phyloP scores from a whole-genome alignment of 2,329 filamentous ascomycete genomes.

The Chalaropsis ovoidea region DNA sequence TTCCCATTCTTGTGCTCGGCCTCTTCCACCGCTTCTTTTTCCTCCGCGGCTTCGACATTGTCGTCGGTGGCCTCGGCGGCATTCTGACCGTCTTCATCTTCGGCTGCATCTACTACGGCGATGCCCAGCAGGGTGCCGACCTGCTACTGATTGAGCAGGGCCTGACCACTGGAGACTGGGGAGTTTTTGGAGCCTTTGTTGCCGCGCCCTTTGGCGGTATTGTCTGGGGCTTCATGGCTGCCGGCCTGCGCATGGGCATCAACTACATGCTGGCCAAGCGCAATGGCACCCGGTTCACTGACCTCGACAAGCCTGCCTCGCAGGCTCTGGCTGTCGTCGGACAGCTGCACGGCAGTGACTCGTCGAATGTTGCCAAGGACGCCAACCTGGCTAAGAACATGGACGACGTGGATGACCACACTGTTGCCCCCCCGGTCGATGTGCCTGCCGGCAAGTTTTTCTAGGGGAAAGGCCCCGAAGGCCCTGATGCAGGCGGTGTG shows the following conservation, averaged over 20 bases:
- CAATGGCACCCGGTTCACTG: constrained; percentile 54
- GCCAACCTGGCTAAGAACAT: constrained; percentile 21
- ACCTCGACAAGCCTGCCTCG: constrained; percentile 28
- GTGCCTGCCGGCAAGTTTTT: constrained; percentile 44
- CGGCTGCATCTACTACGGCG: constrained; percentile 66
- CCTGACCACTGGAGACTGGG: constrained; percentile 69
- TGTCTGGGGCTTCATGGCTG: constrained; percentile 57
- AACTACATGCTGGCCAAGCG: constrained; percentile 49
- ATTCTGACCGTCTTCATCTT: constrained; percentile 74
- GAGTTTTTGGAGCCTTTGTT: constrained; percentile 71
- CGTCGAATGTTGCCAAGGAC: background rate
- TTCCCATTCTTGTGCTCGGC: constrained; percentile 66
- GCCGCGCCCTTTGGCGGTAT: constrained; percentile 67
- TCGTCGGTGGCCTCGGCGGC: constrained; percentile 66
- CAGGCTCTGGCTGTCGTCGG: background rate
- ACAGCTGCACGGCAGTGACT: background rate
- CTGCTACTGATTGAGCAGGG: constrained; percentile 64
- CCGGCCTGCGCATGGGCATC: constrained; percentile 48
- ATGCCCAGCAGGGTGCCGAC: constrained; percentile 51
- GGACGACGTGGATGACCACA: constrained; percentile 26
- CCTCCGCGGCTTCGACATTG: constrained; percentile 72
- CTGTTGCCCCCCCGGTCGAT: constrained; percentile 32
- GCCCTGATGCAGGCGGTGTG: background rate
- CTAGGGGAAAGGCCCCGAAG: constrained; percentile 30
- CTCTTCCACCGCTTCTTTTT: constrained; percentile 60